A percentile compares a stretch with the other conserved stretches of the same genome.
phyloP scores from a whole-genome alignment of 805 yeast genomes.

The Clavispora phyllophila region DNA sequence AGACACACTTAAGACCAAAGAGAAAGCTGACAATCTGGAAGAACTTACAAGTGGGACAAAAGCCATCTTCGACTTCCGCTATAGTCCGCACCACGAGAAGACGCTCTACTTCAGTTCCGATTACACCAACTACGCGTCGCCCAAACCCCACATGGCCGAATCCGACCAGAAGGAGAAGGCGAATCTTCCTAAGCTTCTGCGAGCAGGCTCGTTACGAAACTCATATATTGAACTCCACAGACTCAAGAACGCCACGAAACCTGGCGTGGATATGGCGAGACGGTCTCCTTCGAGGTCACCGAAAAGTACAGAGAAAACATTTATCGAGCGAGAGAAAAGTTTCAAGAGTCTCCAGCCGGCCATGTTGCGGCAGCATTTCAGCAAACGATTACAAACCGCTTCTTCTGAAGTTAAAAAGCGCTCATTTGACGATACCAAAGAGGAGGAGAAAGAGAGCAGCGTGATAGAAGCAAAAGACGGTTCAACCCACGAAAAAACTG shows the following conservation, averaged over 20 bases:
- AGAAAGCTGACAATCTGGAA: background rate
- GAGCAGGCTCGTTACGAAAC: constrained; percentile 23
- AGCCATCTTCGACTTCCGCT: background rate
- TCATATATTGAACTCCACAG: constrained; percentile 37
- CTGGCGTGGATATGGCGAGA: background rate
- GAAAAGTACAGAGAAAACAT: background rate
- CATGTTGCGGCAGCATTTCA: background rate
- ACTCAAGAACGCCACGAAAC: constrained; percentile 22
- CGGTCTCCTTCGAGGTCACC: constrained; percentile 5
- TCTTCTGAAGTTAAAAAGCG: background rate
- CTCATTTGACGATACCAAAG: background rate
- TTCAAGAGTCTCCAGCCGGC: background rate
- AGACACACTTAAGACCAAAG: background rate
- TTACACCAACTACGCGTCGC: constrained; percentile 4
- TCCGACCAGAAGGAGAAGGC: constrained; percentile 19
- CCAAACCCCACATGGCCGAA: background rate
- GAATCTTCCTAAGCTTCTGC: constrained; percentile 30
- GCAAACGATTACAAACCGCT: background rate
- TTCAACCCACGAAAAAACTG: background rate
- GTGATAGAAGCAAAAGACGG: no score
- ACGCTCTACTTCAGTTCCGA: constrained; percentile 5
- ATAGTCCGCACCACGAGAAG: constrained; percentile 7
- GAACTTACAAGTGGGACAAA: background rate
- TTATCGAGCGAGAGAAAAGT: background rate
- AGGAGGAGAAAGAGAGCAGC: background rate